Percentiles rank a stretch among this genome's conserved stretches.
These are phyloP conservation scores for Craspedostauros australis DNA, from an alignment of 108 stramenopile species.

Conservation along the genomic window DNA sequence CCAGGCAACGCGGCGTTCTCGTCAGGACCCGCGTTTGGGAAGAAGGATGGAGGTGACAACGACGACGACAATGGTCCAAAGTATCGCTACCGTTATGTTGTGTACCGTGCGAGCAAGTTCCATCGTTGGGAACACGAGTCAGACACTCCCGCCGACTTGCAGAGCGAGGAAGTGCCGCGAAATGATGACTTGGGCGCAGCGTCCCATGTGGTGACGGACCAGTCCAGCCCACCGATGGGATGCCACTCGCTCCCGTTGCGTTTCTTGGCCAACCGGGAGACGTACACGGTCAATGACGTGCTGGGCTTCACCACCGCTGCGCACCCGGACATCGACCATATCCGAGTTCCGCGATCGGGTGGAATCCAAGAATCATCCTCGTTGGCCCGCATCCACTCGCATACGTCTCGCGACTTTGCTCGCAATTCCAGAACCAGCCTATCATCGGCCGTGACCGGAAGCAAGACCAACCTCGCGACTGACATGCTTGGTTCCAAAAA, in stretches of 20 bases:
- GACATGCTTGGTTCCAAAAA: too few relatives aligned
- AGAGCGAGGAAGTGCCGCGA: background rate
- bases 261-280: conserved; percentile 49
- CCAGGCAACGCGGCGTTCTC: background rate
- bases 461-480: too few relatives aligned
- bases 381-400: conserved; percentile 13
- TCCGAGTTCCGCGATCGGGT: conserved; percentile 23
- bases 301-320: conserved; percentile 42
- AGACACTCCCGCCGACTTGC: conserved; percentile 27
- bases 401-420: too few relatives aligned
- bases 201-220: conserved; percentile 17
- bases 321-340: conserved; percentile 70
- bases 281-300: conserved; percentile 69
- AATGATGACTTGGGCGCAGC: conserved; percentile 8
- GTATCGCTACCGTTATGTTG: conserved; percentile 61
- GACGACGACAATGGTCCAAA: background rate
- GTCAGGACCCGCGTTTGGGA: background rate
- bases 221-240: background rate
- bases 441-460: too few relatives aligned
- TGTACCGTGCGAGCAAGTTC: conserved; percentile 61
- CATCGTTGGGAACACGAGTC: conserved; percentile 56
- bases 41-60: background rate
- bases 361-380: conserved; percentile 2
- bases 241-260: conserved; percentile 56
- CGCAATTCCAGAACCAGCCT: too few relatives aligned